These are phyloP conservation scores for Chlamydomonas applanata DNA, from an alignment of 139 green algal species.

Conservation along the genomic window DNA sequence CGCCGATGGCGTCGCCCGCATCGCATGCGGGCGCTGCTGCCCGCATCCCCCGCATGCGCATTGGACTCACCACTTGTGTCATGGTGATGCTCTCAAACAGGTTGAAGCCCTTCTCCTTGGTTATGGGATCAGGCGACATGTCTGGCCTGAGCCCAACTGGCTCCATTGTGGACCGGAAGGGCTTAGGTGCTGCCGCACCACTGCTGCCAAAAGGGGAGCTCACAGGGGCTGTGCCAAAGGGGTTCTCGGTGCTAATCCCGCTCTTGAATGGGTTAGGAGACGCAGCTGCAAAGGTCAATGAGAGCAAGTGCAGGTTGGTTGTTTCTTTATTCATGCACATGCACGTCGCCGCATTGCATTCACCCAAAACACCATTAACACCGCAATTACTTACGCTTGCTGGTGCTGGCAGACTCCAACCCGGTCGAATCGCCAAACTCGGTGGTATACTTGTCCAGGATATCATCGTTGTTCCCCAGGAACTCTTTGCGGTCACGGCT, in stretches of 20 bases:
- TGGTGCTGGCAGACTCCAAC: background rate
- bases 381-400: background rate
- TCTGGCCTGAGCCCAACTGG: conserved; percentile 58
- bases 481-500: conserved; percentile 74
- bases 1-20: no score
- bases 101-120: conserved; percentile 57
- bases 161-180: conserved; percentile 49
- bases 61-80: conserved; percentile 64
- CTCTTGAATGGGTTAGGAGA: background rate
- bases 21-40: no score
- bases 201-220: conserved; percentile 27
- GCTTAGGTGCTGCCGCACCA: conserved; percentile 23
- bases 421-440: conserved; percentile 39
- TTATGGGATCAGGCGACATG: conserved; percentile 62
- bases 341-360: no score
- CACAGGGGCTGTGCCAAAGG: conserved; percentile 28
- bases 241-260: conserved; percentile 18
- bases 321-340: no score
- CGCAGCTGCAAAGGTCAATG: background rate
- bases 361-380: no score
- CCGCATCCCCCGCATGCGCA: no score
- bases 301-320: no score
- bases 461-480: conserved; percentile 50
- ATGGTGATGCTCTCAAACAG: conserved; percentile 63
- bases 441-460: conserved; percentile 46